Base-by-base conservation (phyloP, 139 green algal genomes). In the Chlorella sp. region DNA sequence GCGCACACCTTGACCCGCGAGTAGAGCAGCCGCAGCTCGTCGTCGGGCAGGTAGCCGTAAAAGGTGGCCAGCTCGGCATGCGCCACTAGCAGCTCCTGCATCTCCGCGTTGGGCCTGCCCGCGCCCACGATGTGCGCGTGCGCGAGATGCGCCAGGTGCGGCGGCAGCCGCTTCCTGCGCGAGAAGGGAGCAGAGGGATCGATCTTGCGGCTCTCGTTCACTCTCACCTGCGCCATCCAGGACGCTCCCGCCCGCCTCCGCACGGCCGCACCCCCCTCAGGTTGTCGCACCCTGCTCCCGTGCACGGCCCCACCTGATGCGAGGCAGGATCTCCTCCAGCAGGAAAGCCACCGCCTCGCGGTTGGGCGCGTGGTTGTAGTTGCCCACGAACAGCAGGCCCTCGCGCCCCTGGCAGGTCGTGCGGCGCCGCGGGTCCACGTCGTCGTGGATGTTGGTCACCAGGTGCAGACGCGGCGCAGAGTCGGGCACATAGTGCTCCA, bases 351-450 rank as follows among this genome's bases (percentile, higher is more conserved):
- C 56, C 9, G 56, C 56, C 9, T 63, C 56, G 11, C 9, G 23
- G 19, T 63, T 63, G 56, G 56, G 56, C 15, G 29, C 11, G 56
- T 63, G 56, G 56, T 63, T 63, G 27, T 33, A 63, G 56, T 63
- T 63, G 23, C 56, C 56, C 56, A 63, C 56, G 27, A 63, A 63
- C 11, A 63, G 56, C 56, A 63, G 56, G 23, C 56, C 56, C 27
- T 63, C 11, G 27, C 56, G 56, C 23, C 56, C 19, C 33, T 63
- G 15, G 56, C 56, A 63, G 29, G 56, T 23, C 9, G 56, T 29
- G 46, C 46, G 14, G 46, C 46, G 46, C 46, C 17, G 46, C 46
- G 14, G 17, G 14, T 14, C 14, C 46, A 55, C 46, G 46, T 55
- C 14, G 14, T 63, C 23, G 56, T 63, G 27, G 9, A 63, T 25